Evolutionary conservation across 1,139 yeast genomes (phyloP).

Genomic region (Wickerhamomyces sp.): DNA sequence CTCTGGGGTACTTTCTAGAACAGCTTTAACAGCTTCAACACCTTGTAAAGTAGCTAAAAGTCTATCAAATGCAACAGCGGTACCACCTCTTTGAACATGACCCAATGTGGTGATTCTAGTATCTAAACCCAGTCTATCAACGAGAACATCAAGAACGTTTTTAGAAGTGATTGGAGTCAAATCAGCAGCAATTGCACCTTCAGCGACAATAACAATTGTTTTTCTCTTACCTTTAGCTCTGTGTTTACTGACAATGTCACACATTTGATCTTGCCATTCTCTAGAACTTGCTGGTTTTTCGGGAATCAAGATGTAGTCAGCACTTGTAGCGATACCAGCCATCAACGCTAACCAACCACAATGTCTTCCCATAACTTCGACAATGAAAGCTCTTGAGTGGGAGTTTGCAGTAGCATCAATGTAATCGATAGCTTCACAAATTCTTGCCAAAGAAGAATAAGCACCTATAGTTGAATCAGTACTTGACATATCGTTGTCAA

Average conservation of each 20-base stretch:
- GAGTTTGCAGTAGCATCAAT: slow-evolving; percentile 97
- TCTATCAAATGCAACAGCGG: slow-evolving; percentile 93
- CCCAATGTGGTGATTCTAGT: slow-evolving; percentile 94
- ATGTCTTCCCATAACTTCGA: slow-evolving; percentile 98
- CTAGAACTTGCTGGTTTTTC: slow-evolving; percentile 73
- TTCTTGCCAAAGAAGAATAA: slow-evolving; percentile 87
- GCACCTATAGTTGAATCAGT: slow-evolving; percentile 98
- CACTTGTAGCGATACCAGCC: slow-evolving; percentile 95
- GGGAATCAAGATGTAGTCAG: slow-evolving; percentile 91
- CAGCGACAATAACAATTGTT: slow-evolving; percentile 94
- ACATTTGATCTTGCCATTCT: slow-evolving; percentile 76
- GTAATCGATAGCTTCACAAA: slow-evolving; percentile 89
- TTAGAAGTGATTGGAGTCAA: slow-evolving; percentile 76
- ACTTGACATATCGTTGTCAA: slow-evolving; percentile 95
- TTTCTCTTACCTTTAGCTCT: slow-evolving; percentile 86
- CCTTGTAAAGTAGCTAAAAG: slow-evolving; percentile 92
- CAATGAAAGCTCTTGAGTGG: slow-evolving; percentile 95
- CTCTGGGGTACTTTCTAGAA: slow-evolving; percentile 79
- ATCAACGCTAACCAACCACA: slow-evolving; percentile 98
- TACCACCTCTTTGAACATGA: slow-evolving; percentile 98
- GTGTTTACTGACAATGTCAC: slow-evolving; percentile 66
- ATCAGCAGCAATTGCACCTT: slow-evolving; percentile 89
- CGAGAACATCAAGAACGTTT: slow-evolving; percentile 76
- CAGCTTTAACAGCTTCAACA: slow-evolving; percentile 95
- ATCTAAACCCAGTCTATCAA: slow-evolving; percentile 74